Base-by-base conservation (phyloP, 768 basidiomycete species). In the Asterophora parasitica region DNA sequence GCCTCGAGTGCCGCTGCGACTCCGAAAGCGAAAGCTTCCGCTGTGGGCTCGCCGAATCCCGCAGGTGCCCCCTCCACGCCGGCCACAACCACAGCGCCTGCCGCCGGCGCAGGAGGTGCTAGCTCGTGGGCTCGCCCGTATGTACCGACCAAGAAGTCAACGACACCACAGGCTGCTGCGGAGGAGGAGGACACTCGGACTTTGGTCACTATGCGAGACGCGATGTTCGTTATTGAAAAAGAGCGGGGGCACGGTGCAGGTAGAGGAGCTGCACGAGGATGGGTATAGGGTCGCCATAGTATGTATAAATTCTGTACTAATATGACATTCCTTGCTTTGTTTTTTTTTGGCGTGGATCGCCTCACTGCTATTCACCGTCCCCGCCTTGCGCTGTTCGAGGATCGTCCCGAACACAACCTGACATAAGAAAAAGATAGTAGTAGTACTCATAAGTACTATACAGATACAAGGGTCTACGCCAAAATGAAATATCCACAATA, bases 201-300 rank as follows among this genome's bases (percentile, higher is more conserved):
- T 43, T 52, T 73, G 15, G 70, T 93, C 42, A 89, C 85, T 2
- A 69, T 91, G 67, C 71, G 82, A 31, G 92, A 94, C 66, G 84
- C 88, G 2, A 73, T 93, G 74, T 93, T 92, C 63, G 89, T 89
- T 9, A 72, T 94, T 46, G 85, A 88, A 62, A 84, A 80, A 57
- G 89, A 92, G 64, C 68, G 81, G 38, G 88, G 88, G 4, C 89
- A 92, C 62, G 89, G 89, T 19, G 88, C 83, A 23, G 89, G 90
- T 6, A 70, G 79, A 48, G 89, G 88, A 3, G 76, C 87, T 31
- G 88, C 87, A 15, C 72, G 77, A 35, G 84, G 85, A 31, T 88
- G 81, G 81, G 74, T 74, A 28, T 81, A 56, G 65, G 26, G 31
- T 17, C 11, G 33, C 16, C 5, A 7, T 16, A 12, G 4, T 1